These are phyloP conservation scores for Hypomyces perniciosus DNA, from an alignment of 2,329 filamentous ascomycete species.

Conservation along the genomic window DNA sequence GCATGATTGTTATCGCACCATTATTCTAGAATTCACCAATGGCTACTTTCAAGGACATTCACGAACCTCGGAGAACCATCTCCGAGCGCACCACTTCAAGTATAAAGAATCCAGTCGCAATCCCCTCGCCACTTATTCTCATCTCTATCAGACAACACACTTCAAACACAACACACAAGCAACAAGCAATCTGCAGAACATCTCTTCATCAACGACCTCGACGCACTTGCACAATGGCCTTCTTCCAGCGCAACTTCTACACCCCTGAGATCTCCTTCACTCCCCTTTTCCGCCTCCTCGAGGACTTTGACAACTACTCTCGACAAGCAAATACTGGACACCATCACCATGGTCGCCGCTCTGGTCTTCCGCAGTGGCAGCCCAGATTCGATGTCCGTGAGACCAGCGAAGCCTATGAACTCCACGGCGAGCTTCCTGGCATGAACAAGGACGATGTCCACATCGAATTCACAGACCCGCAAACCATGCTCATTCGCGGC, in stretches of 20 bases:
- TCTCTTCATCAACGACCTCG: neutral
- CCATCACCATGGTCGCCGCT: slow-evolving; percentile 10
- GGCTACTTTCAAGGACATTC: neutral
- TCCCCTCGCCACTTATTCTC: neutral
- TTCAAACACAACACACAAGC: neutral
- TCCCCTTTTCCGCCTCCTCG: slow-evolving; percentile 52
- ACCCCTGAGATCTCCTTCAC: slow-evolving; percentile 40
- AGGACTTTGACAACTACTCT: slow-evolving; percentile 50
- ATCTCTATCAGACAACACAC: neutral
- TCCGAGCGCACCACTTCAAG: neutral
- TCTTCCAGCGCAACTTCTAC: slow-evolving; percentile 44
- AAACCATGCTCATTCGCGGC: slow-evolving; percentile 63
- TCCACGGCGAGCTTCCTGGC: slow-evolving; percentile 71
- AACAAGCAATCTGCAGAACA: neutral
- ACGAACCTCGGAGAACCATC: neutral
- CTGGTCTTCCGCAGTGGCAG: slow-evolving; percentile 44
- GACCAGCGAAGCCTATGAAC: slow-evolving; percentile 57
- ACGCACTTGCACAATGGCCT: slow-evolving; percentile 39
- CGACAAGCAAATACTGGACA: slow-evolving; percentile 23
- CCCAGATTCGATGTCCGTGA: slow-evolving; percentile 71
- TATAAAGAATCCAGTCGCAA: slow-evolving; percentile 4
- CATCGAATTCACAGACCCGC: slow-evolving; percentile 68
- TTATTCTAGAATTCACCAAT: slow-evolving; percentile 1
- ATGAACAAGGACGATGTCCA: slow-evolving; percentile 63
- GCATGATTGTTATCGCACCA: neutral